Evolutionary conservation across 2,329 filamentous ascomycete species (phyloP).

Genomic region (Fusarium decemcellulare): DNA sequence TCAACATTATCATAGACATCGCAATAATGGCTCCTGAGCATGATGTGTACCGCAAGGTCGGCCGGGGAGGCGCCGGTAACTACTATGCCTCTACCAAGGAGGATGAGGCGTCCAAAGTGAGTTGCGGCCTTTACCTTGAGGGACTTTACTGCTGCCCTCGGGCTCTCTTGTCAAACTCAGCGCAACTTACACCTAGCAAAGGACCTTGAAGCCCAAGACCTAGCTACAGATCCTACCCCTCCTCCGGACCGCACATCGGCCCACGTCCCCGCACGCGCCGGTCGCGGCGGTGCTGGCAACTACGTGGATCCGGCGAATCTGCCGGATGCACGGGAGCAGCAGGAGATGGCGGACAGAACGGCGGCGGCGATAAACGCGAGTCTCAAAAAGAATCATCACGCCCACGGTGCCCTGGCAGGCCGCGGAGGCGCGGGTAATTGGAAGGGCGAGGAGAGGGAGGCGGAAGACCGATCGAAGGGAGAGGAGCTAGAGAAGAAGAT

Average conservation of each 20-base stretch:
- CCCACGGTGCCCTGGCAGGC: slow-evolving; percentile 51
- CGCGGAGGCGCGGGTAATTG: slow-evolving; percentile 74
- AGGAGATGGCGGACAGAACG: slow-evolving; percentile 52
- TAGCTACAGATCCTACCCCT: slow-evolving; percentile 38
- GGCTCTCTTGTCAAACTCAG: neutral
- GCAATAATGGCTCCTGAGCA: slow-evolving; percentile 44
- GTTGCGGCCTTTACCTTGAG: neutral
- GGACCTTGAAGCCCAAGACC: slow-evolving; percentile 58
- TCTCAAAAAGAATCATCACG: slow-evolving; percentile 43
- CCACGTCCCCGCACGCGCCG: slow-evolving; percentile 59
- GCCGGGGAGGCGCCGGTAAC: slow-evolving; percentile 76
- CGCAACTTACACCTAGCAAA: slow-evolving; percentile 33
- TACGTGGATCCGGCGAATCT: slow-evolving; percentile 59
- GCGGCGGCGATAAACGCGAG: slow-evolving; percentile 53
- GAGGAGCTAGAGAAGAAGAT: slow-evolving; percentile 60
- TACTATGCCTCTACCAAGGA: slow-evolving; percentile 68
- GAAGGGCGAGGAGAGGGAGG: slow-evolving; percentile 47
- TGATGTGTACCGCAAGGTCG: slow-evolving; percentile 66
- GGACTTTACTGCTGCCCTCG: neutral
- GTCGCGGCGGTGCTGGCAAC: slow-evolving; percentile 76
- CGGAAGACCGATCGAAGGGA: slow-evolving; percentile 45
- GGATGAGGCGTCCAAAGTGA: slow-evolving; percentile 58
- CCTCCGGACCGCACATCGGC: slow-evolving; percentile 44
- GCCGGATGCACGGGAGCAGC: slow-evolving; percentile 51
- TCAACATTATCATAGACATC: slow-evolving; percentile 3